Conservation (phyloP, 495 filamentous ascomycete species). For the Penicillium crystallinum region DNA sequence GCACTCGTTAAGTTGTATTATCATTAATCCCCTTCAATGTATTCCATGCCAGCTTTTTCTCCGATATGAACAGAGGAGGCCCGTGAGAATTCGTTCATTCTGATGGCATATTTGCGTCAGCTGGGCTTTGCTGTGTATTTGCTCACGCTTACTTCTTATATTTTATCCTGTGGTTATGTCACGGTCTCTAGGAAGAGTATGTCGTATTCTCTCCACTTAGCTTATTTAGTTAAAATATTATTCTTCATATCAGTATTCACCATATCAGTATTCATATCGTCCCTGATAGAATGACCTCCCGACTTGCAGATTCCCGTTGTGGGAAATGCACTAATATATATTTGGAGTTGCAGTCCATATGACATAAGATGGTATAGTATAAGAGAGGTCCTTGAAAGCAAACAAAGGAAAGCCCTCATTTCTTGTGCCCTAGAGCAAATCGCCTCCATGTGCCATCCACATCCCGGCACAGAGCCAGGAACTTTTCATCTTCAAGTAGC, state of each 20-base stretch:
- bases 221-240: neutral
- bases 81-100: neutral
- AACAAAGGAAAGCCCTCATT: neutral
- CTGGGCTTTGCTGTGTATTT: neutral
- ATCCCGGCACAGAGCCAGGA: slow-evolving; percentile 39
- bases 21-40: too few species aligned
- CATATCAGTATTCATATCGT: neutral
- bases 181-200: neutral
- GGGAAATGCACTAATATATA: neutral
- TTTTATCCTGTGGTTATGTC: neutral
- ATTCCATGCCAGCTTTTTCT: neutral
- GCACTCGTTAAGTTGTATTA: slow-evolving; percentile 19
- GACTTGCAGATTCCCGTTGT: neutral
- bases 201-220: neutral
- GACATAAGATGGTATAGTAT: neutral
- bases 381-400: neutral
- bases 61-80: neutral
- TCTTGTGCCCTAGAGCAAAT: slow-evolving; percentile 34
- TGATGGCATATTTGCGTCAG: neutral
- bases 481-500: slow-evolving; percentile 41
- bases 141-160: neutral
- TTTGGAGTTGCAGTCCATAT: neutral
- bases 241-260: neutral
- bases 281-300: neutral
- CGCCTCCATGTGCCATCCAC: slow-evolving; percentile 42